These are phyloP conservation scores for Citrus glauca DNA, from an alignment of 345 rosid species.

Conservation along the genomic window DNA sequence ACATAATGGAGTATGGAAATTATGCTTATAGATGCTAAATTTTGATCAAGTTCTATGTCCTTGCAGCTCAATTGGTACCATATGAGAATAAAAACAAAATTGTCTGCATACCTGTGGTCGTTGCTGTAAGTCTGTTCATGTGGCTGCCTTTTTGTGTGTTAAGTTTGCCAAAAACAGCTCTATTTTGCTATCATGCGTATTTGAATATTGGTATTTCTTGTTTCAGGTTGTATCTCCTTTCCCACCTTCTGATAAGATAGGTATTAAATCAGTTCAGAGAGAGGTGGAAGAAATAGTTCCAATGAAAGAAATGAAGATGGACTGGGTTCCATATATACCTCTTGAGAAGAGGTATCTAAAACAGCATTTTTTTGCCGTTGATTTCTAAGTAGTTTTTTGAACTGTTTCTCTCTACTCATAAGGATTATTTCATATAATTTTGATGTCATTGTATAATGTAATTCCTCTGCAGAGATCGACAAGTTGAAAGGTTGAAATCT, in stretches of 20 bases:
- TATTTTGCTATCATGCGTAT: not conserved
- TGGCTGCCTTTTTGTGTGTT: not conserved
- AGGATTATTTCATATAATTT: not conserved
- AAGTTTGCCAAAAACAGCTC: not conserved
- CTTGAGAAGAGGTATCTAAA: constrained; percentile 65
- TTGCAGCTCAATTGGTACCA: constrained; percentile 89
- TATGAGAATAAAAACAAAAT: constrained; percentile 47
- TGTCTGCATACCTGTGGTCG: constrained; percentile 65
- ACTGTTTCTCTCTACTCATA: not conserved
- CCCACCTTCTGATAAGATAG: constrained; percentile 97
- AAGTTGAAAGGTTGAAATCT: constrained; percentile 72
- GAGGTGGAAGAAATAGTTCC: constrained; percentile 93
- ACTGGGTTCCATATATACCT: constrained; percentile 95
- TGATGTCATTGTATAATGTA: constrained; percentile 14
- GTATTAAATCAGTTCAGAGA: constrained; percentile 94
- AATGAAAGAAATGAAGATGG: constrained; percentile 99
- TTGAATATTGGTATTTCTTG: not conserved
- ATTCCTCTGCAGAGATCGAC: constrained; percentile 58
- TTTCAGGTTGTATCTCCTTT: constrained; percentile 82
- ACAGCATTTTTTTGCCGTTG: not conserved
- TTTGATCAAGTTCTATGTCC: constrained; percentile 6
- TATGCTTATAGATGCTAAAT: not conserved
- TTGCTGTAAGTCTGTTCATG: constrained; percentile 63
- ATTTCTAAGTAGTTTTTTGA: constrained; percentile 2
- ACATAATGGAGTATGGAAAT: not conserved